Base-by-base conservation (phyloP, 1,284 basidiomycete species). In the Ceratobasidium sp. region DNA sequence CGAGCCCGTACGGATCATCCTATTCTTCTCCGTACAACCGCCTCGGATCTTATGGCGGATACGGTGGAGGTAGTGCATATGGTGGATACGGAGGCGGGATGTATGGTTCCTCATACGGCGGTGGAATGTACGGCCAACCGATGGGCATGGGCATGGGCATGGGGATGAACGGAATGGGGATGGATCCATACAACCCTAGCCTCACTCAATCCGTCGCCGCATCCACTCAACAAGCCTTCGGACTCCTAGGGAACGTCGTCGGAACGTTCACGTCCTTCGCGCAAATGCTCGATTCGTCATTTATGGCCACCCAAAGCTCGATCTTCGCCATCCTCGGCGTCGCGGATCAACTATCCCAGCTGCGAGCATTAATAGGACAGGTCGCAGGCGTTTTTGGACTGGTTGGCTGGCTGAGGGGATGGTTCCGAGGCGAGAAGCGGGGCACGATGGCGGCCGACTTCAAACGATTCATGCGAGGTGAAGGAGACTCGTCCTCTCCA, bases 281-380 rank as follows among this genome's bases (percentile, higher is more conserved):
- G 0, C 98, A 99, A 82, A 97, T 99, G 89, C 90, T 99, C 77
- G 97, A 99, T 81, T 92, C 89, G 50, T 99, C 98, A 2, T 99
- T 98, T 82, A 95, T 98, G 92, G 98, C 98, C 2, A 99, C 98
- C 0, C 98, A 99, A 82, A 96, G 94, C 3, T 93, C 90, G 52
- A 99, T 99, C 84, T 99, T 98, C 81, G 97, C 97, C 74, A 98
- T 99, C 93, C 95, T 98, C 71, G 95, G 96, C 75, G 96, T 99
- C 32, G 88, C 96, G 47, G 97, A 99, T 79, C 98, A 99, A 81
- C 93, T 99, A 79, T 91, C 91, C 8, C 91, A 93, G 77, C 87
- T 98, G 54, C 89, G 96, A 66, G 93, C 96, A 77, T 96, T 96
- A 32, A 87, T 99, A 14, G 96, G 96, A 43, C 95, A 96, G 80